Percentiles rank a stretch among this genome's conserved stretches.
These are phyloP conservation scores for Fraxinus angustifolia DNA, from an alignment of 305 asterid species.

Conservation along the genomic window DNA sequence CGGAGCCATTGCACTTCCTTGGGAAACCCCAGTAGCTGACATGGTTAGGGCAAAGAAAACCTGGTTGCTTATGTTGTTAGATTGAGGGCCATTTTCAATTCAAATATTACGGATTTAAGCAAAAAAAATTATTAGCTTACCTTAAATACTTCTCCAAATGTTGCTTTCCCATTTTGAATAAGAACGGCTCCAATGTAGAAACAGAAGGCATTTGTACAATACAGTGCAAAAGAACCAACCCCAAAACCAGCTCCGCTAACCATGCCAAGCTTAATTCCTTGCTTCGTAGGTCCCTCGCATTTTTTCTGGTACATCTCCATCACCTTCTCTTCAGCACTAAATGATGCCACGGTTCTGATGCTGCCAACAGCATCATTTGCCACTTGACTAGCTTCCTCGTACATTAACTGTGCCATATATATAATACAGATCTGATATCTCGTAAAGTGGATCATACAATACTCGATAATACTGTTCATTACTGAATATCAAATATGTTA, in stretches of 20 bases:
- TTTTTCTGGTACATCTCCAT: conserved; percentile 59
- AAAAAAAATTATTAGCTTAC: conserved; percentile 23
- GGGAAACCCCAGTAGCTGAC: conserved; percentile 58
- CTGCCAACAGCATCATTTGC: conserved; percentile 87
- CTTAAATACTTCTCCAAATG: conserved; percentile 64
- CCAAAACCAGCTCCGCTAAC: conserved; percentile 62
- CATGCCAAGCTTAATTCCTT: conserved; percentile 60
- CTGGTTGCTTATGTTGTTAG: conserved; percentile 23
- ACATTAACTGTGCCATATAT: conserved; percentile 46
- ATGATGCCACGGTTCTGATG: conserved; percentile 82
- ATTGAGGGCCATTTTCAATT: neutral
- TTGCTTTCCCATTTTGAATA: conserved; percentile 41
- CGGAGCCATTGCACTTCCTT: conserved; percentile 48
- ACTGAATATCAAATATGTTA: conserved; percentile 8
- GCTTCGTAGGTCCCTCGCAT: conserved; percentile 57
- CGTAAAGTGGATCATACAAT: neutral
- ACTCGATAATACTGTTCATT: neutral
- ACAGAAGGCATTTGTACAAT: conserved; percentile 53
- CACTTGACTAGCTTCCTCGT: conserved; percentile 87
- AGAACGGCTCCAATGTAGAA: conserved; percentile 75
- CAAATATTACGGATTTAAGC: neutral
- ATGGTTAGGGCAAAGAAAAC: conserved; percentile 62
- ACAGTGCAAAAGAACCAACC: conserved; percentile 42
- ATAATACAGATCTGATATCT: neutral
- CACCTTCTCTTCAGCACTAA: conserved; percentile 72